phyloP scores from a whole-genome alignment of 805 yeast species.

The Debaryomyces prosopidis region DNA sequence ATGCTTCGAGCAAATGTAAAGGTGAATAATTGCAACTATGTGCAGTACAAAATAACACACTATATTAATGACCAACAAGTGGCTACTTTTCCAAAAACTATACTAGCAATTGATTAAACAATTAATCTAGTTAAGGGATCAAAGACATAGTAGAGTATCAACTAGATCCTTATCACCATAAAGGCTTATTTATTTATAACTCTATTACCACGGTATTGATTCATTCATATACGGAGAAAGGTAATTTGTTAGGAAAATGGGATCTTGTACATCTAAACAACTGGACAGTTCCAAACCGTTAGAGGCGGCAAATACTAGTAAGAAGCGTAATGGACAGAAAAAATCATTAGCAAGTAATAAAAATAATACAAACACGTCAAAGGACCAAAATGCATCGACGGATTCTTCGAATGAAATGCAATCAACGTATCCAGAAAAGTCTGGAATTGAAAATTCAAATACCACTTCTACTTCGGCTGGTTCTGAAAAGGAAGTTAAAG shows the following conservation, averaged over 20 bases:
- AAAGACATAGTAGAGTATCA: no score
- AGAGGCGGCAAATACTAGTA: slow-evolving; percentile 3
- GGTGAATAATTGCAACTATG: not conserved
- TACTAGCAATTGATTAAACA: no score
- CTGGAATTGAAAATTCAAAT: slow-evolving; percentile 3
- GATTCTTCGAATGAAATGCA: slow-evolving; percentile 5
- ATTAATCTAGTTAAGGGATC: no score
- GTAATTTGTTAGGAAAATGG: slow-evolving; percentile 13
- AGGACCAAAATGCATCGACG: slow-evolving; percentile 2
- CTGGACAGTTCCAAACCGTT: slow-evolving; percentile 6
- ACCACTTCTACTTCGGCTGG: slow-evolving; percentile 2
- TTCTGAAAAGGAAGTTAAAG: slow-evolving; percentile 56
- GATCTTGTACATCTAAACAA: slow-evolving; percentile 23
- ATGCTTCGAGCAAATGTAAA: no score
- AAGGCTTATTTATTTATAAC: no score
- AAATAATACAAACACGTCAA: slow-evolving; percentile 4
- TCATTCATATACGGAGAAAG: no score
- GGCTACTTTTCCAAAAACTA: not conserved
- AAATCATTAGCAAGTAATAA: slow-evolving; percentile 7
- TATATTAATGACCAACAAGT: not conserved
- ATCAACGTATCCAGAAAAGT: slow-evolving; percentile 4
- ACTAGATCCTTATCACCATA: no score
- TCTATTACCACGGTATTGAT: no score
- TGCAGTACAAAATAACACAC: not conserved
- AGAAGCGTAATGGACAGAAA: slow-evolving; percentile 18